Conservation (phyloP, 805 yeast species). For the Candida suzukii region DNA sequence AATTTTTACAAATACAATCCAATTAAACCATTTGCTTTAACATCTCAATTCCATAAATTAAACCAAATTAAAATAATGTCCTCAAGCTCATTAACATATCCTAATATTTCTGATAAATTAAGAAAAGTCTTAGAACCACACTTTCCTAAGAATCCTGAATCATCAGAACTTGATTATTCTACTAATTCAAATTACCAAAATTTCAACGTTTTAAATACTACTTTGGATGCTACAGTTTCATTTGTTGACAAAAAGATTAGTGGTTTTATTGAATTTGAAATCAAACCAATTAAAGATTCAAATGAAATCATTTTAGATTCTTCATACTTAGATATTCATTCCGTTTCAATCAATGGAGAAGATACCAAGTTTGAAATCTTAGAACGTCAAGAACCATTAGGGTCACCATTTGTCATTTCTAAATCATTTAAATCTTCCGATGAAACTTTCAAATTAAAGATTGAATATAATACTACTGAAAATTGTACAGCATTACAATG, state of each 20-base stretch:
- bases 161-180: constrained; percentile 65
- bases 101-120: constrained; percentile 19
- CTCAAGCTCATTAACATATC: no score
- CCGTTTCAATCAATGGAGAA: constrained; percentile 36
- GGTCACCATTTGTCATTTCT: constrained; percentile 43
- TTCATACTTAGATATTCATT: constrained; percentile 46
- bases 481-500: constrained; percentile 84
- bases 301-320: constrained; percentile 56
- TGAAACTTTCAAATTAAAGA: constrained; percentile 21
- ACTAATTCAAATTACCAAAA: constrained; percentile 65
- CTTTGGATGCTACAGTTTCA: constrained; percentile 42
- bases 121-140: constrained; percentile 19
- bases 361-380: constrained; percentile 27
- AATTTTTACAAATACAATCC: no score
- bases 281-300: constrained; percentile 27
- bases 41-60: no score
- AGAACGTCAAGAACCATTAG: constrained; percentile 47
- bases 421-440: constrained; percentile 8
- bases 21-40: no score
- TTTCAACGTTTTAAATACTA: constrained; percentile 46
- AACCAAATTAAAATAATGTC: no score
- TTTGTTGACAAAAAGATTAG: constrained; percentile 45
- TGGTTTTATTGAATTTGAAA: constrained; percentile 48
- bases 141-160: constrained; percentile 23
- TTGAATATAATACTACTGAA: constrained; percentile 64